A percentile compares a stretch with the other conserved stretches of the same genome.
Conservation (phyloP, 129 eudicot genomes). For the Helichrysum umbraculigerum region DNA sequence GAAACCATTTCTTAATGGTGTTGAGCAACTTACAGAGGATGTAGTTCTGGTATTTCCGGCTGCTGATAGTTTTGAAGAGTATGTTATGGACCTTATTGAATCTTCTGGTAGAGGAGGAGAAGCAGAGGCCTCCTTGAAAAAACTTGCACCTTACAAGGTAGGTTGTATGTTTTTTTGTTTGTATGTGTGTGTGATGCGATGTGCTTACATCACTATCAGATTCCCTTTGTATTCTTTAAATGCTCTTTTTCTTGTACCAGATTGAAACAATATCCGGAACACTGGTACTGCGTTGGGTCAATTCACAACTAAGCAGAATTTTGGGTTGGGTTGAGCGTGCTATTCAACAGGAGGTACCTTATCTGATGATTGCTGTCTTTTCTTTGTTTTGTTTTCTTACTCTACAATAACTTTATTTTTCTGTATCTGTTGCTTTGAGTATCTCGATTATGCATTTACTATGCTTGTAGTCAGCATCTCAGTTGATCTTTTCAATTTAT, state of each 20-base stretch:
- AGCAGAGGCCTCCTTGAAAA: conserved; percentile 60
- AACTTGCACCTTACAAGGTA: conserved; percentile 80
- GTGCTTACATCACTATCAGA: conserved; percentile 4
- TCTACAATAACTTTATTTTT: not conserved
- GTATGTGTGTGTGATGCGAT: not conserved
- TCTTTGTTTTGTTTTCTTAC: not conserved
- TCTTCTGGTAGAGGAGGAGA: conserved; percentile 69
- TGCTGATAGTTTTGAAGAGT: conserved; percentile 90
- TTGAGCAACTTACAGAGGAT: conserved; percentile 96
- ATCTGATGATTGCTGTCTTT: conserved; percentile 6
- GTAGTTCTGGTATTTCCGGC: conserved; percentile 92
- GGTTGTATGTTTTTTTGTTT: not conserved
- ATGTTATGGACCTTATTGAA: conserved; percentile 54
- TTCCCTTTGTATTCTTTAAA: conserved; percentile 1
- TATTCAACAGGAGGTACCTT: conserved; percentile 92
- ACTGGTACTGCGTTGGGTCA: conserved; percentile 94
- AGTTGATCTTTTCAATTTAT: not conserved
- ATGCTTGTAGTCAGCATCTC: conserved; percentile 1
- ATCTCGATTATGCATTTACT: not conserved
- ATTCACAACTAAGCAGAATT: conserved; percentile 83
- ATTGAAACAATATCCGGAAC: conserved; percentile 94
- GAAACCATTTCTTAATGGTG: conserved; percentile 88
- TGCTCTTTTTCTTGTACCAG: conserved; percentile 38
- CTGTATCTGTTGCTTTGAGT: conserved; percentile 15
- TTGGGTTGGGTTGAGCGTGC: conserved; percentile 91